A percentile compares a stretch with the other conserved stretches of the same genome.
phyloP scores from a whole-genome alignment of 192 early-diverging fungal genomes.

The Martensiomyces pterosporus region DNA sequence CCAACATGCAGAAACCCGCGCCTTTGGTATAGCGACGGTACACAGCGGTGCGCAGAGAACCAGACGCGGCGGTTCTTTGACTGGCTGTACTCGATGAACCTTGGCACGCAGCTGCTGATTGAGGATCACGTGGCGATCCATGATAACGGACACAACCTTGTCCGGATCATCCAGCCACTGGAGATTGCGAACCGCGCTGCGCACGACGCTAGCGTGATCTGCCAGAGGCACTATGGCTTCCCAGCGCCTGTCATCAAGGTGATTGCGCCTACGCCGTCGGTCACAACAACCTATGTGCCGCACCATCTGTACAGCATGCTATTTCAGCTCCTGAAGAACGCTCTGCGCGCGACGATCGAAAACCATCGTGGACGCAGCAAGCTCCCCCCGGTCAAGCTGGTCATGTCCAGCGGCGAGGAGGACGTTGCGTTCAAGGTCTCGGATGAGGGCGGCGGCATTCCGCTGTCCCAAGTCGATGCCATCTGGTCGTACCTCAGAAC shows the following conservation, averaged over 20 bases:
- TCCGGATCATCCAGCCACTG: constrained; percentile 55
- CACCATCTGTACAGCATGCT: constrained; percentile 57
- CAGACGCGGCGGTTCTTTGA: constrained; percentile 56
- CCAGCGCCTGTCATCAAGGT: constrained; percentile 48
- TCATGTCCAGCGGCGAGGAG: constrained; percentile 56
- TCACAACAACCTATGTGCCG: constrained; percentile 56
- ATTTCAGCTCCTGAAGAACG: constrained; percentile 58
- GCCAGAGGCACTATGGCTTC: constrained; percentile 49
- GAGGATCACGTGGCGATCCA: constrained; percentile 57
- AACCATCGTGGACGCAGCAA: constrained; percentile 20
- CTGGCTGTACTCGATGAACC: constrained; percentile 58
- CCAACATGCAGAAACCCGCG: constrained; percentile 40
- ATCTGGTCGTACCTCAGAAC: constrained; percentile 56
- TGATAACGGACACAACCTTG: constrained; percentile 53
- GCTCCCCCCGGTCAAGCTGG: constrained; percentile 53
- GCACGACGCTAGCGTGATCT: constrained; percentile 42
- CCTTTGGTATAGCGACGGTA: constrained; percentile 43
- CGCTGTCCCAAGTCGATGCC: constrained; percentile 52
- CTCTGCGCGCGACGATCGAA: constrained; percentile 54
- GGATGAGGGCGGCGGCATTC: constrained; percentile 62
- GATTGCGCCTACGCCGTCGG: constrained; percentile 43
- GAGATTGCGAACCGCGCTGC: constrained; percentile 51
- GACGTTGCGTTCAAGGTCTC: constrained; percentile 63
- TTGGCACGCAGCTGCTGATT: constrained; percentile 61
- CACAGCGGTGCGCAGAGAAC: constrained; percentile 44